Percentiles rank a stretch among this genome's conserved stretches.
Evolutionary conservation across 768 basidiomycete genomes (phyloP).

Genomic region (Brasilioporus rufonigricans): DNA sequence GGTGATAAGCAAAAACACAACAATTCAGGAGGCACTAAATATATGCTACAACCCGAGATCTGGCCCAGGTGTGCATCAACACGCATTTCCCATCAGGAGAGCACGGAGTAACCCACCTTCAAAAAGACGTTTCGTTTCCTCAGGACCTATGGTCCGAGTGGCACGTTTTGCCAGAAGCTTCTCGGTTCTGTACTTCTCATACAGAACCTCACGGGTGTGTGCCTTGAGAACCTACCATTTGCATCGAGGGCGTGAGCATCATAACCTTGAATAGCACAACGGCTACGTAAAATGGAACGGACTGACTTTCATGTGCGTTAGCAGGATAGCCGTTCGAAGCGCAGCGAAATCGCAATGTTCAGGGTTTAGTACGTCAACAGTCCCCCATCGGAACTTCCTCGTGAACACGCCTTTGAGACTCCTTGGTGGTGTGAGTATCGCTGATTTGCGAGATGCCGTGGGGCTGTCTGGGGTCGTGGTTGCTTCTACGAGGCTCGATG

Average conservation of each 20-base stretch:
- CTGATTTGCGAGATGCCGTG: slow-evolving; percentile 37
- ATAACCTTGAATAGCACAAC: slow-evolving; percentile 8
- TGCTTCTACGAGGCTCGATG: slow-evolving; percentile 24
- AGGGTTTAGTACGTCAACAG: slow-evolving; percentile 81
- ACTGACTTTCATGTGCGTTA: slow-evolving; percentile 80
- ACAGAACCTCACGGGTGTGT: slow-evolving; percentile 84
- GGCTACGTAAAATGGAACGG: slow-evolving; percentile 22
- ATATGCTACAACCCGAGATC: slow-evolving; percentile 47
- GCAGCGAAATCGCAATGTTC: slow-evolving; percentile 86
- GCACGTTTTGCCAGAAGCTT: slow-evolving; percentile 85
- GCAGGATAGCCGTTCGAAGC: slow-evolving; percentile 78
- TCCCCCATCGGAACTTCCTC: slow-evolving; percentile 85
- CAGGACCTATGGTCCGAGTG: slow-evolving; percentile 73
- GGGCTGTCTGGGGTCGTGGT: slow-evolving; percentile 35
- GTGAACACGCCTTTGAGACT: slow-evolving; percentile 73
- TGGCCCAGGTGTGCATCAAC: slow-evolving; percentile 28
- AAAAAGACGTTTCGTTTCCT: slow-evolving; percentile 67
- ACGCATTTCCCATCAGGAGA: slow-evolving; percentile 21
- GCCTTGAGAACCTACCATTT: slow-evolving; percentile 67
- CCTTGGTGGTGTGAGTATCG: slow-evolving; percentile 51
- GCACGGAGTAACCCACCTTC: slow-evolving; percentile 50
- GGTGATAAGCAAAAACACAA: slow-evolving; percentile 26
- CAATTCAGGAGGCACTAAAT: slow-evolving; percentile 19
- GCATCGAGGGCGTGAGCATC: slow-evolving; percentile 2
- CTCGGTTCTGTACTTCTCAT: slow-evolving; percentile 91